Percentiles rank a stretch among this genome's conserved stretches.
These are phyloP conservation scores for Saccharomyces eubayanus DNA, from an alignment of 805 yeast species.

Conservation along the genomic window DNA sequence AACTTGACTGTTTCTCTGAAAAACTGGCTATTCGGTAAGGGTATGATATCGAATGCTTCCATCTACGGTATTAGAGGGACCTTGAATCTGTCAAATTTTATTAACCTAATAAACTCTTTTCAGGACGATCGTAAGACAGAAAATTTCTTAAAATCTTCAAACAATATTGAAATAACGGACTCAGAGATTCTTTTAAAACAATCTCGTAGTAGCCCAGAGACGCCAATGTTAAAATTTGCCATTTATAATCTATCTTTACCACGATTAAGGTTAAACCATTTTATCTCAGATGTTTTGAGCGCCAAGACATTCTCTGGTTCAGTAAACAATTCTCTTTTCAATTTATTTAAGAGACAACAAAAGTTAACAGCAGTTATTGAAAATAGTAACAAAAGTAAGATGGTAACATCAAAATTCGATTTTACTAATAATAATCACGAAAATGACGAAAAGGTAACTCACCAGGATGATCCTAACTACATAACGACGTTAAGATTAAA, in stretches of 20 bases:
- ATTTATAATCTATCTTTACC: conserved; percentile 62
- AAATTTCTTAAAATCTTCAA: conserved; percentile 1
- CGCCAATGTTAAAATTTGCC: conserved; percentile 34
- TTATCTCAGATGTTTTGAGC: conserved; percentile 58
- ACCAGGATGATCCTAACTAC: conserved; percentile 34
- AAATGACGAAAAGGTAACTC: background rate
- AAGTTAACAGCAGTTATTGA: conserved; percentile 37
- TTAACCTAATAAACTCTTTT: background rate
- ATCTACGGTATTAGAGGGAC: conserved; percentile 73
- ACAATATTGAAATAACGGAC: background rate
- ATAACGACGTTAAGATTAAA: conserved; percentile 41
- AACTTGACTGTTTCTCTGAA: conserved; percentile 69
- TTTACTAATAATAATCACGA: background rate
- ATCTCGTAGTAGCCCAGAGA: background rate
- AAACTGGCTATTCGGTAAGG: conserved; percentile 83
- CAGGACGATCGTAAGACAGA: conserved; percentile 1
- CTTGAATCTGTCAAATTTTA: background rate
- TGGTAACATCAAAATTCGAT: conserved; percentile 23
- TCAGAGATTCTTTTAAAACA: background rate
- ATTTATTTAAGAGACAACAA: conserved; percentile 66
- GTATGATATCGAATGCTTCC: conserved; percentile 70
- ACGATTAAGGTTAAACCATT: conserved; percentile 47
- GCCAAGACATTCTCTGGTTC: conserved; percentile 68
- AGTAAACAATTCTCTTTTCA: conserved; percentile 64
- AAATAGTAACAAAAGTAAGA: conserved; percentile 31